Base-by-base conservation (phyloP, 176 grass and related monocot genomes). In the Raddia guianensis region DNA sequence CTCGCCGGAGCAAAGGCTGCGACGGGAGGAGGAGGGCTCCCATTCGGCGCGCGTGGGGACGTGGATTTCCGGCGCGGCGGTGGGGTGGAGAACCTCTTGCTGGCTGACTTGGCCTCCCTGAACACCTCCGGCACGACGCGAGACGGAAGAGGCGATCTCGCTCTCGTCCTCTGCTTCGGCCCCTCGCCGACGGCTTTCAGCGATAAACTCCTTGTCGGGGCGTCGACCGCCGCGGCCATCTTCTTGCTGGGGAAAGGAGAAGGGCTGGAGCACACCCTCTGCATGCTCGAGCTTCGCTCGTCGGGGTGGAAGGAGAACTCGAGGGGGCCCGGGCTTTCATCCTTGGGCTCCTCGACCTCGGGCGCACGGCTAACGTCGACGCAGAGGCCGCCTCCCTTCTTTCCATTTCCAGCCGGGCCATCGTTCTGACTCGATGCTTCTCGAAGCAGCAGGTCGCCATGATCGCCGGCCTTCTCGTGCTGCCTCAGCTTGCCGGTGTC, bases 51-150 rank as follows among this genome's bases (percentile, higher is more conserved):
- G 6, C 10, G 50, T 14, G 73, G 66, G 18, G 83, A 87, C 52
- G 50, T 12, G 46, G 83, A 71, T 66, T 87, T 93, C 79, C 85
- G 73, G 83, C 79, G 65, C 12, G 93, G 84, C 10, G 90, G 96
- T 3, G 96, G 96, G 3, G 92, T 99, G 58, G 82, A 87, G 75
- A 95, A 93, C 69, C 96, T 76, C 84, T 85, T 91, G 70, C 72
- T 83, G 21, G 82, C 58, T 5, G 81, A 91, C 52, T 85, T 93
- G 19, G 96, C 96, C 58, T 95, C 93, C 73, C 63, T 86, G 49
- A 99, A 99, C 40, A 80, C 68, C 5, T 92, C 86, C 9, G 91
- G 83, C 12, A 97, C 37, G 80, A 77, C 48, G 44, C 82, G 80
- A 46, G 77, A 68, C 11, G 91, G 89, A 32, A 89, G 42, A 55